Evolutionary conservation across 2,329 filamentous ascomycete genomes (phyloP).

Genomic region (Rhytidhysteron rufulum): DNA sequence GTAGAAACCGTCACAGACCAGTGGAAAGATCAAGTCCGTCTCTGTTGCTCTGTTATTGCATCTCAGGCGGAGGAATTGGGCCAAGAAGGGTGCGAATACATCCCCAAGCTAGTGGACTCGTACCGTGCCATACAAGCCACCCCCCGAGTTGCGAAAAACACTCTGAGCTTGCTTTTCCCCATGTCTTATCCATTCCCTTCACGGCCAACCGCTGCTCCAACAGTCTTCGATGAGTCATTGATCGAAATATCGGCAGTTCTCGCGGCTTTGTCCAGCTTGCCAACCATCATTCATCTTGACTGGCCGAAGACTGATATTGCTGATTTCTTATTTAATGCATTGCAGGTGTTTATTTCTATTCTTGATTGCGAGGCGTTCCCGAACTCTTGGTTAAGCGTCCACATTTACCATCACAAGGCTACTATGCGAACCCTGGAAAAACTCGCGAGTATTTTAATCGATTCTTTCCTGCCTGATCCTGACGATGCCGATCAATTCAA

Average conservation of each 20-base stretch:
- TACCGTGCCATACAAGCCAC: slow-evolving; percentile 73
- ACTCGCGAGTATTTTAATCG: slow-evolving; percentile 72
- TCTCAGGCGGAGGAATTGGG: slow-evolving; percentile 77
- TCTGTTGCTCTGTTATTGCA: slow-evolving; percentile 89
- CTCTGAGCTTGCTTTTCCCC: slow-evolving; percentile 84
- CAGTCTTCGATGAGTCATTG: slow-evolving; percentile 78
- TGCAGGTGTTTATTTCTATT: slow-evolving; percentile 86
- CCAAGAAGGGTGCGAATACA: slow-evolving; percentile 79
- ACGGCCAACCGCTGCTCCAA: slow-evolving; percentile 57
- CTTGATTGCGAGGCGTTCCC: slow-evolving; percentile 88
- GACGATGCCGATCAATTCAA: slow-evolving; percentile 91
- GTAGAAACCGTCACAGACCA: slow-evolving; percentile 70
- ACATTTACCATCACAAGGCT: slow-evolving; percentile 89
- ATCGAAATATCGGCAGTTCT: slow-evolving; percentile 86
- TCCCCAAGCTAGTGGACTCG: slow-evolving; percentile 86
- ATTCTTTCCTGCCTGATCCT: slow-evolving; percentile 78
- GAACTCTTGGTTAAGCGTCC: slow-evolving; percentile 81
- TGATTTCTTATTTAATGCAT: slow-evolving; percentile 69
- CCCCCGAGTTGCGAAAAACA: slow-evolving; percentile 54
- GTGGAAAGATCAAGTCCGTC: slow-evolving; percentile 86
- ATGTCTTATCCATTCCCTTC: slow-evolving; percentile 83
- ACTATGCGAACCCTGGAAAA: slow-evolving; percentile 83
- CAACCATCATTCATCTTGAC: slow-evolving; percentile 72
- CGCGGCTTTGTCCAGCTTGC: slow-evolving; percentile 72
- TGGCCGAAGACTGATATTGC: slow-evolving; percentile 70